Percentiles rank a stretch among this genome's conserved stretches.
Evolutionary conservation across 2,329 filamentous ascomycete genomes (phyloP).

Genomic region (Ambrosiella xylebori): DNA sequence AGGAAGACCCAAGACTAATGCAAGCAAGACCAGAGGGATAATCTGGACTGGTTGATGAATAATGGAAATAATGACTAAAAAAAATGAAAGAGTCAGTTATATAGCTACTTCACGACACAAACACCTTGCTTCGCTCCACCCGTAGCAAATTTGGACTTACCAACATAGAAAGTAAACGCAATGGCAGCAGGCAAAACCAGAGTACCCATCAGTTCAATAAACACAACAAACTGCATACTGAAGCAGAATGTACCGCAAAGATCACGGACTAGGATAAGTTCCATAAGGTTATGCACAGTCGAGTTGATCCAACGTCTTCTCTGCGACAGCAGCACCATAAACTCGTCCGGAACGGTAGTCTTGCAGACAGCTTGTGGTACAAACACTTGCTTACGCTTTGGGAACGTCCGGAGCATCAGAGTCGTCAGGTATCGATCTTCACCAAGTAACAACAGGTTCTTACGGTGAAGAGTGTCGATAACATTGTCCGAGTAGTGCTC

Average conservation of each 20-base stretch:
- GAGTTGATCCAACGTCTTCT: slow-evolving; percentile 98
- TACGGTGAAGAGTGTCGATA: slow-evolving; percentile 94
- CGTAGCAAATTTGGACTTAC: slow-evolving; percentile 33
- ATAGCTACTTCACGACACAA: slow-evolving; percentile 8
- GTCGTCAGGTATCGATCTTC: slow-evolving; percentile 94
- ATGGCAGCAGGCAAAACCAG: slow-evolving; percentile 91
- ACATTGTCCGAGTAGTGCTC: slow-evolving; percentile 99
- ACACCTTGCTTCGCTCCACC: background rate
- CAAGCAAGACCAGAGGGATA: slow-evolving; percentile 79
- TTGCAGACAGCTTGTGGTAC: slow-evolving; percentile 98
- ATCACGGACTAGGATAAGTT: slow-evolving; percentile 85
- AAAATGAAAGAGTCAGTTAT: background rate
- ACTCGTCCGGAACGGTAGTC: slow-evolving; percentile 85
- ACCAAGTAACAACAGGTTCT: slow-evolving; percentile 79
- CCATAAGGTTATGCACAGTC: slow-evolving; percentile 96
- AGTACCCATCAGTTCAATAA: slow-evolving; percentile 86
- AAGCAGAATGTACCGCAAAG: slow-evolving; percentile 98
- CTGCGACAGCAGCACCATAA: slow-evolving; percentile 83
- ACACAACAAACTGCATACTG: slow-evolving; percentile 98
- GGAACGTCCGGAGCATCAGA: slow-evolving; percentile 96
- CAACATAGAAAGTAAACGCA: slow-evolving; percentile 88
- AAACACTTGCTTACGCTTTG: slow-evolving; percentile 97
- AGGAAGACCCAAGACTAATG: slow-evolving; percentile 80
- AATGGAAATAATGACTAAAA: slow-evolving; percentile 67
- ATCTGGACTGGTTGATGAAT: slow-evolving; percentile 58